These are phyloP conservation scores for Russula brevipes DNA, from an alignment of 768 basidiomycete species.

Conservation along the genomic window DNA sequence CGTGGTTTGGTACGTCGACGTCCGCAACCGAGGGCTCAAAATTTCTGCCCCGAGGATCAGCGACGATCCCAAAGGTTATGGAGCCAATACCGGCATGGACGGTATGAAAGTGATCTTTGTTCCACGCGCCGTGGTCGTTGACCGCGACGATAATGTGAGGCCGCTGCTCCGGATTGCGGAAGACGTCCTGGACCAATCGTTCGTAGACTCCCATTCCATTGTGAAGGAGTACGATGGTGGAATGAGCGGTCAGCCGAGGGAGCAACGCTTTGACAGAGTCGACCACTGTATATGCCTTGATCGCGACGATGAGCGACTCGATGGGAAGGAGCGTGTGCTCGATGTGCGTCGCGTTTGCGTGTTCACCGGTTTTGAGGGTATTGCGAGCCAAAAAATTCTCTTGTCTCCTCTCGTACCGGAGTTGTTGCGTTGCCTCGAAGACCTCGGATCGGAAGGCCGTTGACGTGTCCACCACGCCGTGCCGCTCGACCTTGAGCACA, in stretches of 20 bases:
- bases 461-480: slow-evolving; percentile 41
- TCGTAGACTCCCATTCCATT: slow-evolving; percentile 96
- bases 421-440: slow-evolving; percentile 31
- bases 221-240: slow-evolving; percentile 88
- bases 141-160: slow-evolving; percentile 84
- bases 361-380: neutral
- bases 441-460: slow-evolving; percentile 49
- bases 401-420: slow-evolving; percentile 7
- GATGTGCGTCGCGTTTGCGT: too few relatives aligned
- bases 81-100: slow-evolving; percentile 67
- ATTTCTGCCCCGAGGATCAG: slow-evolving; percentile 56
- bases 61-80: slow-evolving; percentile 74
- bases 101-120: slow-evolving; percentile 46
- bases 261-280: slow-evolving; percentile 52
- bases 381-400: neutral
- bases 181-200: slow-evolving; percentile 56
- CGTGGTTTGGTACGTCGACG: slow-evolving; percentile 31
- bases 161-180: slow-evolving; percentile 63
- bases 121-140: slow-evolving; percentile 75
- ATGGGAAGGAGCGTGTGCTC: slow-evolving; percentile 37
- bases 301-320: slow-evolving; percentile 74
- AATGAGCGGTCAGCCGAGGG: slow-evolving; percentile 55
- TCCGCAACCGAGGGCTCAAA: slow-evolving; percentile 53
- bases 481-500: slow-evolving; percentile 44
- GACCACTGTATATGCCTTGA: slow-evolving; percentile 68